Evolutionary conservation across 495 filamentous ascomycete species (phyloP).

Genomic region (Echria macrotheca): DNA sequence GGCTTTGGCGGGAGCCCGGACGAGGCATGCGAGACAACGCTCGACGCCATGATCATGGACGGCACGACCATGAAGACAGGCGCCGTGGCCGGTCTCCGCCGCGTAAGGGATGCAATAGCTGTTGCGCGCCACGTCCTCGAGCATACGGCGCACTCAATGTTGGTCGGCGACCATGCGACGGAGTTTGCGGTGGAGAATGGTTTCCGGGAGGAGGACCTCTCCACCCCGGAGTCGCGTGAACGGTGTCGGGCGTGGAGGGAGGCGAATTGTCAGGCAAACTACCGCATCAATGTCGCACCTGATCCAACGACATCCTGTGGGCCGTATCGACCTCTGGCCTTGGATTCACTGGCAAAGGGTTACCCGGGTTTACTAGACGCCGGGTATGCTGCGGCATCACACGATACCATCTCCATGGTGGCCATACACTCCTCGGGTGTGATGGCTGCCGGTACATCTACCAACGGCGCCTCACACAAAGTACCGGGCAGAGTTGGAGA

Average conservation of each 20-base stretch:
- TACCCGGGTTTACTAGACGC: not conserved
- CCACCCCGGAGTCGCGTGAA: conserved; percentile 28
- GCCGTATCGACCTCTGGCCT: conserved; percentile 30
- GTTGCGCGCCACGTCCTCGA: conserved; percentile 42
- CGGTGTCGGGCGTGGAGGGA: conserved; percentile 35
- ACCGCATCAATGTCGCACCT: conserved; percentile 34
- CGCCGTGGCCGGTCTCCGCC: conserved; percentile 41
- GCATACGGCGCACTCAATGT: conserved; percentile 40
- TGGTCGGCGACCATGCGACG: conserved; percentile 43
- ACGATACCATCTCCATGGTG: conserved; percentile 48
- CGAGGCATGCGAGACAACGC: conserved; percentile 44
- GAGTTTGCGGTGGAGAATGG: conserved; percentile 41
- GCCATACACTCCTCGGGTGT: conserved; percentile 28
- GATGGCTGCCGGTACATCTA: conserved; percentile 46
- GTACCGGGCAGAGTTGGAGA: conserved; percentile 44
- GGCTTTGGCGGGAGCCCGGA: conserved; percentile 45
- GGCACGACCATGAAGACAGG: conserved; percentile 41
- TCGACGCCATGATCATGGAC: conserved; percentile 45
- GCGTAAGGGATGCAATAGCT: conserved; percentile 37
- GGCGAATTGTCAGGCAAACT: conserved; percentile 36
- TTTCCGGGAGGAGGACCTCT: conserved; percentile 34
- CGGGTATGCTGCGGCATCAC: conserved; percentile 12
- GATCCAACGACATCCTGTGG: conserved; percentile 33
- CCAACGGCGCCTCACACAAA: conserved; percentile 45
- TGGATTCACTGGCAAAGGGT: conserved; percentile 2